Percentiles rank a stretch among this genome's conserved stretches.
These are phyloP conservation scores for Hypsizygus marmoreus DNA, from an alignment of 768 basidiomycete species.

Conservation along the genomic window DNA sequence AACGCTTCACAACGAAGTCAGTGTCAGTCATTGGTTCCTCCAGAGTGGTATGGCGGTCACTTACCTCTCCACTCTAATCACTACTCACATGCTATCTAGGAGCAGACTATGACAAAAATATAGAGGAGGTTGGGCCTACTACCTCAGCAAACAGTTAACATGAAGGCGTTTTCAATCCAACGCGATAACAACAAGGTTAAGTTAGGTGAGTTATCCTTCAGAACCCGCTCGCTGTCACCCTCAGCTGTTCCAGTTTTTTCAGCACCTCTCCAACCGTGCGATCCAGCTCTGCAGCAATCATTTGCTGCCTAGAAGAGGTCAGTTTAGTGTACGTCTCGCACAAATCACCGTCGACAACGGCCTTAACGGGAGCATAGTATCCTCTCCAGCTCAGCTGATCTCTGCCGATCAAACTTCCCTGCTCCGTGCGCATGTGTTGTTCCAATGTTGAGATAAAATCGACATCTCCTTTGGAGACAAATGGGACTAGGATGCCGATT, in stretches of 20 bases:
- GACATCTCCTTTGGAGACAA: constrained; percentile 96
- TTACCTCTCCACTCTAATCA: too few relatives aligned
- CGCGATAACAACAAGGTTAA: too few relatives aligned
- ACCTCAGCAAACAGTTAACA: too few relatives aligned
- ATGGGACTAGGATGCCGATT: constrained; percentile 91
- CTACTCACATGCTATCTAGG: too few relatives aligned
- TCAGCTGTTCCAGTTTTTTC: constrained; percentile 93
- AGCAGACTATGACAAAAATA: too few relatives aligned
- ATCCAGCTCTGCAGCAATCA: constrained; percentile 90
- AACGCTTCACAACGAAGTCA: too few relatives aligned
- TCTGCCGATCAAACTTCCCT: constrained; percentile 84
- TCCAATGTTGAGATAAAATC: constrained; percentile 98
- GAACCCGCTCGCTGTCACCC: constrained; percentile 87
- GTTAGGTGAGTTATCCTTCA: too few relatives aligned
- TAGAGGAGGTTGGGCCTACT: too few relatives aligned
- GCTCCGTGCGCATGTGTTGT: constrained; percentile 92
- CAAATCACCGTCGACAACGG: constrained; percentile 93
- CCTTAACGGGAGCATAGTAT: constrained; percentile 95
- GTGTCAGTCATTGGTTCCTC: too few relatives aligned
- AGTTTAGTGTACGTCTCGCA: constrained; percentile 90
- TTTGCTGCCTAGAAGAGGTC: constrained; percentile 82
- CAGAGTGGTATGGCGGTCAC: too few relatives aligned
- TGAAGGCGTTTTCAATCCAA: too few relatives aligned
- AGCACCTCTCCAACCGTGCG: constrained; percentile 90
- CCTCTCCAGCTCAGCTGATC: constrained; percentile 96